Percentiles rank a stretch among this genome's conserved stretches.
These are phyloP conservation scores for Phlyctochytrium bullatum DNA, from an alignment of 192 early-diverging fungal species.

Conservation along the genomic window DNA sequence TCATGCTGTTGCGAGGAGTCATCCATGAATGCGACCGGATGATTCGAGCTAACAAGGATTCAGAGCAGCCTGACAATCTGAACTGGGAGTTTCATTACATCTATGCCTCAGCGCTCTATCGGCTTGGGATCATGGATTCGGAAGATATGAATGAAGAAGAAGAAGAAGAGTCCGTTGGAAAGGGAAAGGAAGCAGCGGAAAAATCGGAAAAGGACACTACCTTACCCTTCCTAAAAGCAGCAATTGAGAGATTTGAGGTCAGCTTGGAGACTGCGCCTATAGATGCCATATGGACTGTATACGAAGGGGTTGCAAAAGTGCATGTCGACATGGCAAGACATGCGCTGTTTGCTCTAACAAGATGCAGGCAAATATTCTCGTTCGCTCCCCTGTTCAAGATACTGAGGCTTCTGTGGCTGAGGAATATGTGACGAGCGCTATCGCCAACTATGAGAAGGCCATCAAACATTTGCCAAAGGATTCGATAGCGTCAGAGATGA, in stretches of 20 bases:
- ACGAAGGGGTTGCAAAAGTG: no score
- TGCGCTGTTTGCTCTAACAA: no score
- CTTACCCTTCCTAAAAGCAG: constrained; percentile 23
- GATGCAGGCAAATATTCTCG: no score
- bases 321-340: no score
- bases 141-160: constrained; percentile 12
- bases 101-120: constrained; percentile 33
- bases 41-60: constrained; percentile 17
- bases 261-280: constrained; percentile 16
- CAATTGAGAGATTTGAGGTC: constrained; percentile 18
- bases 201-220: not conserved
- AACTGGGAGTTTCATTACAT: constrained; percentile 24
- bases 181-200: not conserved
- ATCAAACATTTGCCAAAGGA: no score
- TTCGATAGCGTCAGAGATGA: no score
- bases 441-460: no score
- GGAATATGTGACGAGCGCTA: no score
- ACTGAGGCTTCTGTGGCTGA: no score
- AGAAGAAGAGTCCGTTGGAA: constrained; percentile 2
- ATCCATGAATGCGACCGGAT: constrained; percentile 38
- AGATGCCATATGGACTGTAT: not conserved
- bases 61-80: constrained; percentile 14
- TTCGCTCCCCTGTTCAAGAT: no score
- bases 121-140: constrained; percentile 20
- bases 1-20: constrained; percentile 27